Base-by-base conservation (phyloP, 768 basidiomycete species). In the Lactarius akahatsu region DNA sequence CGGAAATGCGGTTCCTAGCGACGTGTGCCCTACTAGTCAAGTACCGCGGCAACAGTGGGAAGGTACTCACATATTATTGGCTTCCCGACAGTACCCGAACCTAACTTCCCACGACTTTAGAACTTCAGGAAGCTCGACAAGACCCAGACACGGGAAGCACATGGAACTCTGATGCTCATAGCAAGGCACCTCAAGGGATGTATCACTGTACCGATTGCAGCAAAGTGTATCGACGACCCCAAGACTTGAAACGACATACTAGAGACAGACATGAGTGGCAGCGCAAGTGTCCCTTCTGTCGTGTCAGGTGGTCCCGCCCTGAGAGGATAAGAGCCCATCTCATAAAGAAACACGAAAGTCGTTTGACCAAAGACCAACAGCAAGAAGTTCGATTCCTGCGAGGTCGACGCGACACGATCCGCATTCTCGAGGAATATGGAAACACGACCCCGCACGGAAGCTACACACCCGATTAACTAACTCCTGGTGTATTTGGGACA, bases 251-350 rank as follows among this genome's bases (percentile, higher is more conserved):
- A 20, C 30, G 59, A 2, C 64, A 65, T 20, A n/a, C 26, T 8
- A 36, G 30, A 45, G 64, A 60, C 32, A 56, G 15, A 26, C 64
- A 65, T n/a, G 16, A n/a, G 32, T 6, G 4, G 10, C 52, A 40
- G 2, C 40, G 23, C 30, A 34, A 36, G 30, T 65, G 64, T 30
- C 59, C 59, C 23, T 40, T 65, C 41, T 65, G 64, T 16, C 16
- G 3, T 11, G 3, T 1, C 23, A 34, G 16, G n/a, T 65, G 64
- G 64, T 55, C 58, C 23, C 64, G 59, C 23, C 38, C 64, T 2
- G 59, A 55, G 15, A 54, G 23, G 32, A 65, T 65, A 18, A 55
- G 43, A 20, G 26, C 1, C 8, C 64, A 65, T 60, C 52, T 60
- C 30, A 13, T 52, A 36, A 13, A 9, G 18, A 5, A 23, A n/a